Evolutionary conservation across 2,329 filamentous ascomycete genomes (phyloP).

Genomic region (Claviceps capensis): DNA sequence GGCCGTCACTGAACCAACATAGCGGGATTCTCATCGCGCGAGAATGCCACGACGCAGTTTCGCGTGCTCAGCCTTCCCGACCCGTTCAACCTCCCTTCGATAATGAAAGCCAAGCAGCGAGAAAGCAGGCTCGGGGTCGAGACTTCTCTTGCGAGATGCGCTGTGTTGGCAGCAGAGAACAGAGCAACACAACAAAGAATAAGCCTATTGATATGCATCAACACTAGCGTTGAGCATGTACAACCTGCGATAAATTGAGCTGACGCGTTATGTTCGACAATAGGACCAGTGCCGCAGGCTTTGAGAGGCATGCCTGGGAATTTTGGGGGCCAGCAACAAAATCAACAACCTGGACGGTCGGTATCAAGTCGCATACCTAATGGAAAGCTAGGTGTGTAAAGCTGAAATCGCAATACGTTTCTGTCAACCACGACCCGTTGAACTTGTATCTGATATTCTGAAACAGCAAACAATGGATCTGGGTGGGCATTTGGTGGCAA

Average conservation of each 20-base stretch:
- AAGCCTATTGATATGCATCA: not conserved
- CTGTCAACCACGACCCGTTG: too few species aligned
- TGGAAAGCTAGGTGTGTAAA: slow-evolving; percentile 44
- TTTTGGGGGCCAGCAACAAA: slow-evolving; percentile 46
- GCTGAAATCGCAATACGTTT: not conserved
- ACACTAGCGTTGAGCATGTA: not conserved
- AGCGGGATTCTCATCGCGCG: not conserved
- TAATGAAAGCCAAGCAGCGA: not conserved
- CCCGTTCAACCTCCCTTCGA: not conserved
- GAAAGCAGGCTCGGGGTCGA: not conserved
- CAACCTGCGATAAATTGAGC: slow-evolving; percentile 5
- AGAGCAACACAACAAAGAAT: not conserved
- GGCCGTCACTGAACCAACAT: not conserved
- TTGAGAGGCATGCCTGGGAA: slow-evolving; percentile 47
- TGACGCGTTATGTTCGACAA: slow-evolving; percentile 14
- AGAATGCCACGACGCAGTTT: not conserved
- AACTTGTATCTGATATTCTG: not conserved
- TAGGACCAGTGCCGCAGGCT: slow-evolving; percentile 47
- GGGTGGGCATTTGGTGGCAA: slow-evolving; percentile 51
- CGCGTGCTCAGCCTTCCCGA: not conserved
- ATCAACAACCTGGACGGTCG: slow-evolving; percentile 36
- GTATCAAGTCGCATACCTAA: slow-evolving; percentile 48
- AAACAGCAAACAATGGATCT: slow-evolving; percentile 33
- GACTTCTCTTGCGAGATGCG: not conserved
- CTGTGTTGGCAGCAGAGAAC: not conserved